Percentiles rank a stretch among this genome's conserved stretches.
Conservation (phyloP, 1,284 basidiomycete species). For the Mycosarcoma mackinlayi region DNA sequence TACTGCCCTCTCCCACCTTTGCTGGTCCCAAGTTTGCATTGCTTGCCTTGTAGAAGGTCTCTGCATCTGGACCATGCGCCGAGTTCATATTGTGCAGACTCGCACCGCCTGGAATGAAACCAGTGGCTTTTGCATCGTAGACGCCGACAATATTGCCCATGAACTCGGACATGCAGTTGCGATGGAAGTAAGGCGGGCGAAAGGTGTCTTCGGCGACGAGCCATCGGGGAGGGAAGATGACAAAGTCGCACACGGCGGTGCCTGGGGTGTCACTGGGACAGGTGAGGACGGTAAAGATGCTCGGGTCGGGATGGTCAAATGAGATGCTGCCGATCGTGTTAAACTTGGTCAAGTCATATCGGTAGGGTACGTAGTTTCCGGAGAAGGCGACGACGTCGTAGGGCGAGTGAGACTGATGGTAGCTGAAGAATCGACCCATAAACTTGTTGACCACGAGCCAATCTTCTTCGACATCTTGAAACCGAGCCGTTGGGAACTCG, state of each 20-base stretch:
- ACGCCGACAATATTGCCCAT: constrained; percentile 50
- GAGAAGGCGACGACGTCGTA: constrained; percentile 79
- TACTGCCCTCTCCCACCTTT: constrained; percentile 52
- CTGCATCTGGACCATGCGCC: constrained; percentile 60
- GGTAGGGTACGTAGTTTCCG: constrained; percentile 78
- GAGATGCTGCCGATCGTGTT: constrained; percentile 76
- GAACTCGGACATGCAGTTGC: constrained; percentile 51
- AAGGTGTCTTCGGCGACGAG: constrained; percentile 45
- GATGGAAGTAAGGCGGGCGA: constrained; percentile 51
- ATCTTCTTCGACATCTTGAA: constrained; percentile 72
- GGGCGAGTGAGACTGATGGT: constrained; percentile 76
- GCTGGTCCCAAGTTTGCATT: constrained; percentile 41
- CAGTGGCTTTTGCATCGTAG: constrained; percentile 52
- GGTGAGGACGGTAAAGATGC: constrained; percentile 62
- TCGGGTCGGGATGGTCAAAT: constrained; percentile 70
- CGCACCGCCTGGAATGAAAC: constrained; percentile 53
- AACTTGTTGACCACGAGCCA: constrained; percentile 70
- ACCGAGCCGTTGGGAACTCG: constrained; percentile 75
- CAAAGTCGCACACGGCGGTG: constrained; percentile 70
- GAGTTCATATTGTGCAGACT: constrained; percentile 60
- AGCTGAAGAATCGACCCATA: constrained; percentile 73
- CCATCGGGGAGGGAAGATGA: constrained; percentile 51
- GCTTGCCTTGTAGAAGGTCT: constrained; percentile 45
- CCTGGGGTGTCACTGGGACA: constrained; percentile 72
- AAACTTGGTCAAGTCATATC: constrained; percentile 78